Evolutionary conservation across 371 early-diverging fungal genomes (phyloP).

Genomic region (Encephalitozoon hellem): DNA sequence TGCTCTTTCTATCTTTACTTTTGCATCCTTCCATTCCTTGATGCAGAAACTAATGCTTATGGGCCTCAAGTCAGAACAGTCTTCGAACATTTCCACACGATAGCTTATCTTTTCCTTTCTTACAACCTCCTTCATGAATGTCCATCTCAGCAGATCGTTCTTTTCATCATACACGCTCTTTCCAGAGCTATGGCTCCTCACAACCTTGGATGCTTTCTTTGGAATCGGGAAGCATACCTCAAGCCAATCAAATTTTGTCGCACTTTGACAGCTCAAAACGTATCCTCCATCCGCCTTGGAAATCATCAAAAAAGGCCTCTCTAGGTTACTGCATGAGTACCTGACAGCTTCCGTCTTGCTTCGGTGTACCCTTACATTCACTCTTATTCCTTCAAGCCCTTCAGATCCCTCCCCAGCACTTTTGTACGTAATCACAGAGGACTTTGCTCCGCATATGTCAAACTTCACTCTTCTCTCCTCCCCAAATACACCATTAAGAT

Average conservation of each 20-base stretch:
- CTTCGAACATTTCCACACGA: background rate
- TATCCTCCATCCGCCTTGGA: background rate
- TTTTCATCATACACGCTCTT: background rate
- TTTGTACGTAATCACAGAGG: background rate
- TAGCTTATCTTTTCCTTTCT: background rate
- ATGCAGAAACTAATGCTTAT: background rate
- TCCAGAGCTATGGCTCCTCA: background rate
- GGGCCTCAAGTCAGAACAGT: background rate
- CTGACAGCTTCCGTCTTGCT: background rate
- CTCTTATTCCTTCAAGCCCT: background rate
- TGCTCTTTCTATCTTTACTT: constrained; percentile 24
- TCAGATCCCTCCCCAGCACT: background rate
- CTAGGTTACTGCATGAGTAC: background rate
- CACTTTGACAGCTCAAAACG: background rate
- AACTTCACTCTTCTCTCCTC: background rate
- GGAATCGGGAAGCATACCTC: background rate
- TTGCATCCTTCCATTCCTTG: background rate
- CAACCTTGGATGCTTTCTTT: constrained; percentile 7
- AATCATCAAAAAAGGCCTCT: background rate
- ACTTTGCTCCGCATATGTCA: background rate
- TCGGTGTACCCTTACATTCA: background rate
- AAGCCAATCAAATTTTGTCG: background rate
- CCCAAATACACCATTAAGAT: background rate
- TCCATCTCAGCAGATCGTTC: background rate
- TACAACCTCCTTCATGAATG: background rate